A percentile compares a stretch with the other conserved stretches of the same genome.
Evolutionary conservation across 1,284 basidiomycete species (phyloP).

Genomic region (Cutaneotrichosporon cutaneum): DNA sequence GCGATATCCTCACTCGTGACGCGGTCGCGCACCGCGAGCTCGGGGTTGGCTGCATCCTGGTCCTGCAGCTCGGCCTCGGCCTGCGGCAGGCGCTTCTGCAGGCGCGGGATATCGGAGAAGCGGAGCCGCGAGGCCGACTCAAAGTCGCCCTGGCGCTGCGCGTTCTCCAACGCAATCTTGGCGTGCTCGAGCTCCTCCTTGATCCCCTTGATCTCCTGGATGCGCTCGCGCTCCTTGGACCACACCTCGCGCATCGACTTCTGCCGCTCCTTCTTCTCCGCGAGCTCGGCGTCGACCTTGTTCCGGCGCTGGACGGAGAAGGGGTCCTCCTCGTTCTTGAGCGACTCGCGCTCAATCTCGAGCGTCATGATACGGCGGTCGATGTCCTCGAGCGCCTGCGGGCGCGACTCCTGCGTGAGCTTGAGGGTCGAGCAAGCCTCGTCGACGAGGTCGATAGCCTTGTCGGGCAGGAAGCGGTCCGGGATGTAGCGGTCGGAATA

Average conservation of each 20-base stretch:
- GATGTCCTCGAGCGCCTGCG: conserved; percentile 77
- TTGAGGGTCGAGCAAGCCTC: conserved; percentile 85
- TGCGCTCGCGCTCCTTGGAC: conserved; percentile 71
- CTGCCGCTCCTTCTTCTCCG: conserved; percentile 68
- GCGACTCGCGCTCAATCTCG: conserved; percentile 84
- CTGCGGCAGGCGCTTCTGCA: conserved; percentile 70
- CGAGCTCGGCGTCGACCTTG: conserved; percentile 62
- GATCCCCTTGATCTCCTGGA: conserved; percentile 72
- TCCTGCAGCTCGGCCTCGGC: conserved; percentile 61
- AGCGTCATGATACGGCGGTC: conserved; percentile 81
- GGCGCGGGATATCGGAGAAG: conserved; percentile 78
- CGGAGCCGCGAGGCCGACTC: conserved; percentile 77
- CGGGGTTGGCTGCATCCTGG: conserved; percentile 53
- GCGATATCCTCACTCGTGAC: conserved; percentile 88
- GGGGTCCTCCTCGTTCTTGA: conserved; percentile 83
- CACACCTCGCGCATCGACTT: conserved; percentile 66
- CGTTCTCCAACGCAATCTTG: conserved; percentile 80
- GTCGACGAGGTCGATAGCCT: conserved; percentile 79
- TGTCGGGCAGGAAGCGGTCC: conserved; percentile 83
- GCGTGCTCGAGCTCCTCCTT: conserved; percentile 78
- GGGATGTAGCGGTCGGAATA: conserved; percentile 80
- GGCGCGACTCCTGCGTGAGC: conserved; percentile 86
- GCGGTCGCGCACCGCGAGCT: conserved; percentile 73
- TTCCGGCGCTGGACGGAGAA: conserved; percentile 70
- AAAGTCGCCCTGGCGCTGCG: conserved; percentile 79